Base-by-base conservation (phyloP, 2,329 filamentous ascomycete genomes). In the Biscogniauxia marginata region DNA sequence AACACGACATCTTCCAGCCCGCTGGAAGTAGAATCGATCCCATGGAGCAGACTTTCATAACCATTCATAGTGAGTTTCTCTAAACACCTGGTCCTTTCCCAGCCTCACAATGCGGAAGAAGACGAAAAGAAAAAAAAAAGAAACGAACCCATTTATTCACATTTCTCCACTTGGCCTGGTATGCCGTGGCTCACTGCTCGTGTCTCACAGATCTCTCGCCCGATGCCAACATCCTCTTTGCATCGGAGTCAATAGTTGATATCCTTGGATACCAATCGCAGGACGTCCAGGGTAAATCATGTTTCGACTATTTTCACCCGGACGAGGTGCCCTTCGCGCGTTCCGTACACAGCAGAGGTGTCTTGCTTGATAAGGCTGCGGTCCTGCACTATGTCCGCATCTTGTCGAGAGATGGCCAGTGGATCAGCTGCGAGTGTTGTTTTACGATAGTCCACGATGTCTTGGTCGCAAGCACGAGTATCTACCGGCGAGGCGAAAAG, bases 401-500 rank as follows among this genome's bases (percentile, higher is more conserved):
- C 59, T 82, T 80, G 65, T 84, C 88, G 54, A 85, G 81, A 47
- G 77, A 87, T 66, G 89, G 88, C 16, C 77, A 81, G 53, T 96
- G 88, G 86, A 77, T 93, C 43, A 85, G 84, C 60, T 95, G 90
- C 74, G 91, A 96, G 74, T 95, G 90, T 73, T 92, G 91, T 72
- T 96, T 96, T 71, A 95, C 91, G 4, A 81, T 96, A 45, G 91
- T 96, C 46, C 89, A 96, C 71, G 88, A 96, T 79, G 90, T 95
- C 20, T 79, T 96, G 73, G 90, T 96, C 49, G 90, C 90, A 44
- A 92, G 89, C 68, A 93, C 87, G 11, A 92, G 88, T 67, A 83
- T 95, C 60, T 96, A 95, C 70, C 80, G 81, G 52, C 78, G 80
- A 53, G 86, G 86, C 21, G 79, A 81, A 60, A 88, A 84, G 68